A percentile compares a stretch with the other conserved stretches of the same genome.
Conservation (phyloP, 1,284 basidiomycete species). For the Erythrobasidium hasegawianum region DNA sequence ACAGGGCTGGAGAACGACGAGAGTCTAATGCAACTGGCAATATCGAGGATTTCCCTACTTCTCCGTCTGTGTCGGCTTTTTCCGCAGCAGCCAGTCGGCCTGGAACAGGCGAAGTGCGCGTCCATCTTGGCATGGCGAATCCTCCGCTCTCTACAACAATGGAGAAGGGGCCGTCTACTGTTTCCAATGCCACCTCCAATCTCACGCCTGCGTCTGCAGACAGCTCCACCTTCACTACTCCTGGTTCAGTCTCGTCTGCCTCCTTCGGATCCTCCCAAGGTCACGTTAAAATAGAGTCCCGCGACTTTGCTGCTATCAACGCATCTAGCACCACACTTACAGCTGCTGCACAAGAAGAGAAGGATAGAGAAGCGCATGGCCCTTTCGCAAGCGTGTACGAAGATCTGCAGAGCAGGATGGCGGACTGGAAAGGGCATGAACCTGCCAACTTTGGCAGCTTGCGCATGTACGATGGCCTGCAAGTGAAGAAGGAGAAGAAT, state of each 20-base stretch:
- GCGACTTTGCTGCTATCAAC: constrained; percentile 1
- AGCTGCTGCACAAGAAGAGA: constrained; percentile 31
- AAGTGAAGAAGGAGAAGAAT: constrained; percentile 77
- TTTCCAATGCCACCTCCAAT: not conserved
- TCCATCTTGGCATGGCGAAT: not conserved
- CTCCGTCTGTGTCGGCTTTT: constrained; percentile 27
- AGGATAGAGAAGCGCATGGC: constrained; percentile 25
- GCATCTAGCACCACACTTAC: constrained; percentile 21
- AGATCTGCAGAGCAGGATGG: constrained; percentile 79
- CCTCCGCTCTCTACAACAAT: constrained; percentile 11
- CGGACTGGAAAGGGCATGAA: constrained; percentile 91
- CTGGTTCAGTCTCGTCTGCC: constrained; percentile 12
- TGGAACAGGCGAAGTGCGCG: not conserved
- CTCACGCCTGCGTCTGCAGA: constrained; percentile 22
- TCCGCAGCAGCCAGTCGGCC: constrained; percentile 2
- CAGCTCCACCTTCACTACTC: constrained; percentile 16
- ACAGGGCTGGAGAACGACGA: not conserved
- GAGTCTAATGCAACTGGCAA: constrained; percentile 28
- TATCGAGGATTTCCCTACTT: constrained; percentile 34
- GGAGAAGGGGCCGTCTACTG: constrained; percentile 13
- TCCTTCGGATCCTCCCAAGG: not conserved
- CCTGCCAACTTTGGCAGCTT: constrained; percentile 74
- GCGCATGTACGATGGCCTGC: constrained; percentile 84
- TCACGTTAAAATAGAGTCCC: not conserved
- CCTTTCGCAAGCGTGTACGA: constrained; percentile 71